Conservation (phyloP, 371 early-diverging fungal genomes). For the Apophysomyces trapeziformis region DNA sequence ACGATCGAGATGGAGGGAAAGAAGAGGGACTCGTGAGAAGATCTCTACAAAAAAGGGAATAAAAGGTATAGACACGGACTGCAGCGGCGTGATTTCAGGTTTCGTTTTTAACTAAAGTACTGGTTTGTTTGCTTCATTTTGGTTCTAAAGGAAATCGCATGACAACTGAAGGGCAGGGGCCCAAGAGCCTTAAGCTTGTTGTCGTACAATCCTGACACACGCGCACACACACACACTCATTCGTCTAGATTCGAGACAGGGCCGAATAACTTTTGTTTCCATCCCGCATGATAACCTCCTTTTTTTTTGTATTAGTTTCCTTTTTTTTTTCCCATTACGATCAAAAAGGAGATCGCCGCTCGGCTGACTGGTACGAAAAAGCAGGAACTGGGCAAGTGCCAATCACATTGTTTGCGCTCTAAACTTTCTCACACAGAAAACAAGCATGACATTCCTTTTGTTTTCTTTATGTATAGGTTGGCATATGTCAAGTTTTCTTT, state of each 20-base stretch:
- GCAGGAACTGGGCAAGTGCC: constrained; percentile 11
- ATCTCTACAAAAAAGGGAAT: background rate
- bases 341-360: constrained; percentile 10
- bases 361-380: constrained; percentile 4
- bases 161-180: background rate
- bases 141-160: constrained; percentile 9
- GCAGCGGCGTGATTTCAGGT: constrained; percentile 1
- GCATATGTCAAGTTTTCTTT: constrained; percentile 4
- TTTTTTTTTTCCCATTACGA: background rate
- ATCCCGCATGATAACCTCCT: constrained; percentile 7
- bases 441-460: background rate
- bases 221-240: background rate
- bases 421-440: constrained; percentile 4
- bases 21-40: background rate
- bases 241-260: background rate
- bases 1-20: too few species aligned
- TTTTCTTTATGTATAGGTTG: background rate
- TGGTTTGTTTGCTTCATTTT: constrained; percentile 7
- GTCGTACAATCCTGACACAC: background rate
- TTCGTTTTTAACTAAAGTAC: background rate
- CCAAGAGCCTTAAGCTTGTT: background rate
- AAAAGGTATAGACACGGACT: background rate
- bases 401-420: constrained; percentile 2
- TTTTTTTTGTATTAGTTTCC: background rate
- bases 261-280: background rate